These are phyloP conservation scores for Erigeron philadelphicus DNA, from an alignment of 140 eudicot genomes.

Conservation along the genomic window DNA sequence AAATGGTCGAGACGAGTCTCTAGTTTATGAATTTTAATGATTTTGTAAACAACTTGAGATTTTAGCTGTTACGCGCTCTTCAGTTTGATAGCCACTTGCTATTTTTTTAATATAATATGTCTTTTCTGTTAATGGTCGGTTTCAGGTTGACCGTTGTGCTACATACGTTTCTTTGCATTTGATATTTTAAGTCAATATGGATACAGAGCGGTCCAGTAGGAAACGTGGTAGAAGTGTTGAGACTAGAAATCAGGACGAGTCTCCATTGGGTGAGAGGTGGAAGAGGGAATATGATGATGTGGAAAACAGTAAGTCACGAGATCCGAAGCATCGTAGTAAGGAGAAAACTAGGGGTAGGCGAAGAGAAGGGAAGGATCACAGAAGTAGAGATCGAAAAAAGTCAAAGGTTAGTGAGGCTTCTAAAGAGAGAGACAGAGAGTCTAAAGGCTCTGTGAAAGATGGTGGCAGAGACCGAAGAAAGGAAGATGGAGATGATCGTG, in stretches of 20 bases:
- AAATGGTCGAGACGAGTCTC: too few relatives aligned
- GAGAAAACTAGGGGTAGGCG: conserved; percentile 66
- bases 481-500: conserved; percentile 58
- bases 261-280: conserved; percentile 48
- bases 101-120: not conserved
- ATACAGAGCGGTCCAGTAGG: conserved; percentile 34
- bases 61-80: too few relatives aligned
- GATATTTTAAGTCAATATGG: conserved; percentile 23
- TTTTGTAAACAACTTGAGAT: too few relatives aligned
- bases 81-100: not conserved
- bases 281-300: conserved; percentile 46
- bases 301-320: conserved; percentile 50
- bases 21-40: too few relatives aligned
- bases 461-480: conserved; percentile 47
- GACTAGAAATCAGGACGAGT: conserved; percentile 37
- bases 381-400: conserved; percentile 58
- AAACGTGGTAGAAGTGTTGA: conserved; percentile 51
- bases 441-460: conserved; percentile 46
- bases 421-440: conserved; percentile 55
- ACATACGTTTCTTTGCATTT: not conserved
- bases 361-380: conserved; percentile 57
- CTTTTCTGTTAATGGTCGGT: not conserved
- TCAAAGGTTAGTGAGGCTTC: conserved; percentile 39
- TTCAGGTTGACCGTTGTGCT: conserved; percentile 13
- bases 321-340: conserved; percentile 59